Evolutionary conservation across 108 stramenopile genomes (phyloP).

Genomic region (Cyclotella kingstonii): DNA sequence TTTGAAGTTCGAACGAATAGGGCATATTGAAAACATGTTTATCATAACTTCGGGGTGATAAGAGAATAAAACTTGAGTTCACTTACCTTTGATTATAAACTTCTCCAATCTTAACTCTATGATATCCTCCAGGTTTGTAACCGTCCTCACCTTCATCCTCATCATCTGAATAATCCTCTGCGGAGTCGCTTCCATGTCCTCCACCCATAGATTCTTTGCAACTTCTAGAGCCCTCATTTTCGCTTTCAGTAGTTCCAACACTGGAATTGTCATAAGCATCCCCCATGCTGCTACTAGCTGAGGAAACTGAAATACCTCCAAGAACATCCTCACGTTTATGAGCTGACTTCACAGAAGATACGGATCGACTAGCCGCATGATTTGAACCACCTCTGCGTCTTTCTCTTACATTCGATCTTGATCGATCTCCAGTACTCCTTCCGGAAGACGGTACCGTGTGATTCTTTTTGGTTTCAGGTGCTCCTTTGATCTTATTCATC

Average conservation of each 20-base stretch:
- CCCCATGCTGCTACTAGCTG: slow-evolving; percentile 27
- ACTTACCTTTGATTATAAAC: slow-evolving; percentile 89
- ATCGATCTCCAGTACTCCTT: not conserved
- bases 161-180: slow-evolving; percentile 92
- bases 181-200: slow-evolving; percentile 63
- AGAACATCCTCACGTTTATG: not conserved
- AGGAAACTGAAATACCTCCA: slow-evolving; percentile 8
- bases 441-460: not conserved
- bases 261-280: slow-evolving; percentile 33
- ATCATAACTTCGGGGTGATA: not conserved
- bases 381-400: no score
- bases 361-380: not conserved
- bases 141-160: slow-evolving; percentile 92
- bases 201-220: slow-evolving; percentile 9
- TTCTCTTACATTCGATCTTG: not conserved
- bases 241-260: slow-evolving; percentile 36
- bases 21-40: not conserved
- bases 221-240: slow-evolving; percentile 6
- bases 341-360: not conserved
- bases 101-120: slow-evolving; percentile 92
- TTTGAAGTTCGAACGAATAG: no score
- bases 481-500: not conserved
- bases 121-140: slow-evolving; percentile 93
- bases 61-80: slow-evolving; percentile 2
- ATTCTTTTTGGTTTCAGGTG: not conserved